Evolutionary conservation across 352 stramenopile genomes (phyloP).

Genomic region (Phytopythium mirpurense): DNA sequence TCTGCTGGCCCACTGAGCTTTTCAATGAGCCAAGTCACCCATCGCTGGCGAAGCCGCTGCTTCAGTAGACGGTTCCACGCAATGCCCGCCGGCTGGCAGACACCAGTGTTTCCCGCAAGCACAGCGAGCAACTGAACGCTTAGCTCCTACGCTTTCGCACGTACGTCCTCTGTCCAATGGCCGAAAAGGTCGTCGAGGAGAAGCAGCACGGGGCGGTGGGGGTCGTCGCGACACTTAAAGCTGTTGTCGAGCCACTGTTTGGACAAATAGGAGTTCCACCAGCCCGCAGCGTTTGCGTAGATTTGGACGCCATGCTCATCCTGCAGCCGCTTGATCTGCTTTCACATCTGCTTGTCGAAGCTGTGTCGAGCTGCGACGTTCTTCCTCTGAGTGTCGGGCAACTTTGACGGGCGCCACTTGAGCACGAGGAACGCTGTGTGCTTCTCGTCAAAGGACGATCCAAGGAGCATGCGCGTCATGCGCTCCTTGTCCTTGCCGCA

Average conservation of each 20-base stretch:
- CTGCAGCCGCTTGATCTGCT: background rate
- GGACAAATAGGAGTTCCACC: background rate
- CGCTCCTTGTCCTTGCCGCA: constrained; percentile 20
- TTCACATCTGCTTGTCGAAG: background rate
- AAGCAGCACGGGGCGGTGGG: background rate
- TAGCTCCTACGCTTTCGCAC: background rate
- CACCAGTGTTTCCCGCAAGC: background rate
- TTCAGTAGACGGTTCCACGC: background rate
- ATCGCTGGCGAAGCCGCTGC: background rate
- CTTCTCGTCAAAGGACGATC: constrained; percentile 17
- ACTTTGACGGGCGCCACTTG: background rate
- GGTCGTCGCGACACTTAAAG: background rate
- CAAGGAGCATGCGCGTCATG: constrained; percentile 19
- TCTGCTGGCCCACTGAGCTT: too few relatives aligned
- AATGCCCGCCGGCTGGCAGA: background rate
- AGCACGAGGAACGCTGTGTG: constrained; percentile 7
- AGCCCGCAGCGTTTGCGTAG: background rate
- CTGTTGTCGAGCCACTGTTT: background rate
- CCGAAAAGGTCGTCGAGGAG: background rate
- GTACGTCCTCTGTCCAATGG: background rate
- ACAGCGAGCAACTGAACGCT: background rate
- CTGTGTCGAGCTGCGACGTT: background rate
- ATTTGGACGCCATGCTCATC: background rate
- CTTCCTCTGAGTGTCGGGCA: background rate
- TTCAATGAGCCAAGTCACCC: background rate